Percentiles rank a stretch among this genome's conserved stretches.
Conservation (phyloP, 1,284 basidiomycete genomes). For the Cronartium ribicola region DNA sequence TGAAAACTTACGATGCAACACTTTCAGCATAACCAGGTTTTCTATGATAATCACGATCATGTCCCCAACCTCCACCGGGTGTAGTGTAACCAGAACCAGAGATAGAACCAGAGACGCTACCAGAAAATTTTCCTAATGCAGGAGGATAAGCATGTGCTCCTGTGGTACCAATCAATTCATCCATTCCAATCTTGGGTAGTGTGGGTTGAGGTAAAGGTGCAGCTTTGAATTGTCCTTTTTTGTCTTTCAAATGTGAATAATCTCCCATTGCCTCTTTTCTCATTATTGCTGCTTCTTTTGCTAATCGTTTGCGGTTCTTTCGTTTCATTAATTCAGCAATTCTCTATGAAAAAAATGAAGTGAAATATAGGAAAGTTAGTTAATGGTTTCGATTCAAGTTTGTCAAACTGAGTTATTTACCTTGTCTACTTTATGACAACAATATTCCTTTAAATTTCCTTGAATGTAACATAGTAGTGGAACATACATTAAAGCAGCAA, state of each 20-base stretch:
- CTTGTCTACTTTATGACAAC: conserved; percentile 98
- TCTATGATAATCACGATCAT: conserved; percentile 27
- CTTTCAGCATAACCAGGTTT: conserved; percentile 37
- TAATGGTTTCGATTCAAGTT: not conserved
- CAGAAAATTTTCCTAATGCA: not conserved
- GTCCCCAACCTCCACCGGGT: conserved; percentile 16
- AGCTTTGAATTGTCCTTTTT: conserved; percentile 76
- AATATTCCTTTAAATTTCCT: conserved; percentile 93
- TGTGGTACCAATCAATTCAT: conserved; percentile 56
- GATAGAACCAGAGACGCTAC: not conserved
- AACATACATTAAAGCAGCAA: conserved; percentile 82
- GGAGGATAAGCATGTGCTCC: conserved; percentile 29
- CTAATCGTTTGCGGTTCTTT: conserved; percentile 78
- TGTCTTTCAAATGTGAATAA: conserved; percentile 85
- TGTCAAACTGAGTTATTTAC: conserved; percentile 52
- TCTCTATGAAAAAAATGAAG: conserved; percentile 50
- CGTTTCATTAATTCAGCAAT: conserved; percentile 89
- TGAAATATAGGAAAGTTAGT: not conserved
- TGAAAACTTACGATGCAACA: conserved; percentile 30
- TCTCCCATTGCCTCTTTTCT: conserved; percentile 85
- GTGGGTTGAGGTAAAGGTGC: conserved; percentile 91
- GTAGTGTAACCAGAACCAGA: conserved; percentile 7
- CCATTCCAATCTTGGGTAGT: conserved; percentile 80
- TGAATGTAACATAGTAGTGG: conserved; percentile 91
- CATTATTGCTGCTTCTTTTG: conserved; percentile 73